phyloP scores from a whole-genome alignment of 2,329 filamentous ascomycete species.

The Zymoseptoria ardabiliae region DNA sequence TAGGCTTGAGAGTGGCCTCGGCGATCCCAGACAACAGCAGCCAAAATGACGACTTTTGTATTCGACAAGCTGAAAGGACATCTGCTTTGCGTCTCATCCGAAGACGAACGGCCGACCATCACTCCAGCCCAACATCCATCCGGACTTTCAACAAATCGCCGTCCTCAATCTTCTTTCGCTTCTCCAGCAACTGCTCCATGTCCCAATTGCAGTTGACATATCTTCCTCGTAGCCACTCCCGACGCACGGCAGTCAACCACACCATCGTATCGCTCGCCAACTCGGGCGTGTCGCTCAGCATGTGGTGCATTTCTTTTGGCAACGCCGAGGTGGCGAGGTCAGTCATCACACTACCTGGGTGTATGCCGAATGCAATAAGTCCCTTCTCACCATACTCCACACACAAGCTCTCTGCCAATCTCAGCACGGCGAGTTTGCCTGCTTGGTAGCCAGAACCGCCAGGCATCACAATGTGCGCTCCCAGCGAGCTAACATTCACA shows the following conservation, averaged over 20 bases:
- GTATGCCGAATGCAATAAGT: slow-evolving; percentile 36
- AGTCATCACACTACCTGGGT: slow-evolving; percentile 43
- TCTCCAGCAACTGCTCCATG: slow-evolving; percentile 31
- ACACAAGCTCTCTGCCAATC: slow-evolving; percentile 41
- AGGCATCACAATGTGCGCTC: slow-evolving; percentile 27
- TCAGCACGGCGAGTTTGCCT: slow-evolving; percentile 40
- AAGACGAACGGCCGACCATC: neutral
- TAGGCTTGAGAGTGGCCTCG: too few species aligned
- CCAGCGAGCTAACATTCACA: slow-evolving; percentile 37
- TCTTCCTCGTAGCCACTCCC: slow-evolving; percentile 34
- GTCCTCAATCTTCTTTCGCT: slow-evolving; percentile 30
- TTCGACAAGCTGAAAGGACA: too few species aligned
- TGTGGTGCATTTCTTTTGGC: slow-evolving; percentile 25
- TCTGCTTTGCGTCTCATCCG: neutral
- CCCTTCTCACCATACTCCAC: slow-evolving; percentile 40
- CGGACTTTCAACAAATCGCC: slow-evolving; percentile 31
- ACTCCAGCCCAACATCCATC: slow-evolving; percentile 16
- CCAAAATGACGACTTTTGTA: too few species aligned
- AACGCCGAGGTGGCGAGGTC: slow-evolving; percentile 32
- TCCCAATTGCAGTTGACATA: slow-evolving; percentile 35
- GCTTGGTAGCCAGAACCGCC: slow-evolving; percentile 40
- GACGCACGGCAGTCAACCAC: slow-evolving; percentile 29
- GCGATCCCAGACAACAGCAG: too few species aligned
- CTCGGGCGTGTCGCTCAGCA: slow-evolving; percentile 24
- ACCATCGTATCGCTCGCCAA: slow-evolving; percentile 29